Percentiles rank a stretch among this genome's conserved stretches.
These are phyloP conservation scores for Hibiscus tridactylites DNA, from an alignment of 345 rosid genomes.

Conservation along the genomic window DNA sequence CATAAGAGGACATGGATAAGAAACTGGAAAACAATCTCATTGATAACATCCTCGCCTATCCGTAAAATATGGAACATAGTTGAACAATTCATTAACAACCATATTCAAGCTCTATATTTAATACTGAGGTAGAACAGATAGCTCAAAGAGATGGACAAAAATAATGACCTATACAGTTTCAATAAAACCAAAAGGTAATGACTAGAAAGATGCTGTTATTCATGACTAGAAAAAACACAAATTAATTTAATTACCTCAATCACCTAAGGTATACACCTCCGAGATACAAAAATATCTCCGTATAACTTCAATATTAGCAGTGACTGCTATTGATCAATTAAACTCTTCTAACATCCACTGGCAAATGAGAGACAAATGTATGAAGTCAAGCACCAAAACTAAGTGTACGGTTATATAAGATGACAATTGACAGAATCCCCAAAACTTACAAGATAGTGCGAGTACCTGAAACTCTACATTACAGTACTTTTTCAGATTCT, in stretches of 20 bases:
- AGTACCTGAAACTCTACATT: slow-evolving; percentile 31
- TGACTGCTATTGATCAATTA: slow-evolving; percentile 14
- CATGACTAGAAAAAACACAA: background rate
- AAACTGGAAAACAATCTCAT: background rate
- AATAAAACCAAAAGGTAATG: background rate
- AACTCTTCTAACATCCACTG: slow-evolving; percentile 17
- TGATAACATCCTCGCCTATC: background rate
- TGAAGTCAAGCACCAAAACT: background rate
- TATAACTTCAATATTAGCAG: slow-evolving; percentile 10
- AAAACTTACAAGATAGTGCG: slow-evolving; percentile 10
- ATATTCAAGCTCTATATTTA: background rate
- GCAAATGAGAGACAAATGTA: slow-evolving; percentile 10
- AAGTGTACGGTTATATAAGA: background rate
- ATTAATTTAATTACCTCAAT: slow-evolving; percentile 19
- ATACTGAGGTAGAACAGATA: background rate
- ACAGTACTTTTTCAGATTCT: slow-evolving; percentile 20
- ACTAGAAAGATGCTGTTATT: background rate
- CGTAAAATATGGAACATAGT: background rate
- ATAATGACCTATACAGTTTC: background rate
- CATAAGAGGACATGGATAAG: background rate
- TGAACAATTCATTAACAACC: background rate
- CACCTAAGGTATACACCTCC: slow-evolving; percentile 2
- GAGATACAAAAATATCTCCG: slow-evolving; percentile 15
- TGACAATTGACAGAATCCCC: slow-evolving; percentile 10
- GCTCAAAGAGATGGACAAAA: background rate